Base-by-base conservation (phyloP, 2,329 filamentous ascomycete species). In the Albophoma yamanashiensis region DNA sequence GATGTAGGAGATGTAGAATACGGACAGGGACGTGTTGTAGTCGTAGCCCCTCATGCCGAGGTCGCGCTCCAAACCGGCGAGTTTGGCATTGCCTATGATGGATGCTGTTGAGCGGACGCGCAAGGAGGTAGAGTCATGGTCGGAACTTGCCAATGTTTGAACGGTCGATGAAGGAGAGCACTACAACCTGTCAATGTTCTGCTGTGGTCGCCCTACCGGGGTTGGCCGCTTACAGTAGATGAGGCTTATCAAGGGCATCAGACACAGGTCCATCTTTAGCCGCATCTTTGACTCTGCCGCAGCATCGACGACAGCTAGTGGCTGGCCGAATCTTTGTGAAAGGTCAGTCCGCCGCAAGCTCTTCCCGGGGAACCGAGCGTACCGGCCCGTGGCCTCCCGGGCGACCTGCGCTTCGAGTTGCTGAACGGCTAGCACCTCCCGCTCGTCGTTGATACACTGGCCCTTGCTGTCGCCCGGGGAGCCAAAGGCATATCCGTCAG, bases 1-100 rank as follows among this genome's bases (percentile, higher is more conserved):
- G 60, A 88, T 87, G 68, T 88, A 89, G 1, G 79, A 80, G 65
- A 88, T 77, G 67, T 86, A 88, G 68, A 88, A 88, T 57, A 83
- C 67, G 6, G 82, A 84, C 1, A 89, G 75, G 0, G 87, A 75
- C 17, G 73, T 70, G 60, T 88, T 88, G 74, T 86, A 88, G 63
- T 87, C 83, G 63, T 85, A 82, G 25, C 79, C 79, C 8, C 65
- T 71, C 55, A 88, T 69, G 0, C 72, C 62, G 3, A 87, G 75
- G 53, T 85, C 83, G 27, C 75, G 76, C 57, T 83, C 79, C 7
- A 87, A 72, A 0, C 82, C 82, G 2, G 82, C 83, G 9, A 86
- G 69, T 60, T 76, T 79, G 3, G 83, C 83, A 68, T 86, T 87
- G 38, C 83, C 80, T 82, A 55, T 15, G 25, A 15, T 31, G 6